phyloP scores from a whole-genome alignment of 2,329 filamentous ascomycete species.

The Hansfordia pulvinata region DNA sequence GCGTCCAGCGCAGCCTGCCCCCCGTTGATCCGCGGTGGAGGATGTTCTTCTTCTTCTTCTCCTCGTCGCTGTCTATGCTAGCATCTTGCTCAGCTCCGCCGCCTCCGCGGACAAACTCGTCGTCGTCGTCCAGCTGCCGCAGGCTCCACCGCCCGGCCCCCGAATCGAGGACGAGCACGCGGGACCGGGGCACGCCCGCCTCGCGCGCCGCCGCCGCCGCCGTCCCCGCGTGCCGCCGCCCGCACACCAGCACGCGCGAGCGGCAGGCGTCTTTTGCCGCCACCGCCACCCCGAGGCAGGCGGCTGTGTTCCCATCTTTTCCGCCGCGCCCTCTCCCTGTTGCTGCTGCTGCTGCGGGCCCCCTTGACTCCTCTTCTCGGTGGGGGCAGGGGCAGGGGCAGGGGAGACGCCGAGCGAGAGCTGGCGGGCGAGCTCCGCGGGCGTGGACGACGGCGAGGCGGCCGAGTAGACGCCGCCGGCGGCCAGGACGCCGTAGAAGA shows the following conservation, averaged over 20 bases:
- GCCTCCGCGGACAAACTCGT: no score
- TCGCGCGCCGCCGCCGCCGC: constrained; percentile 27
- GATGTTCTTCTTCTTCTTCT: no score
- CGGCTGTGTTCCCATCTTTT: no score
- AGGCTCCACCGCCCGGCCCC: constrained; percentile 1
- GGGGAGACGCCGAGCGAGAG: constrained; percentile 26
- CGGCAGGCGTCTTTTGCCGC: no score
- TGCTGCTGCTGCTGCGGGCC: no score
- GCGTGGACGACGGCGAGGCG: constrained; percentile 33
- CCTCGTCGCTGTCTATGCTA: no score
- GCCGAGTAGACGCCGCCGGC: constrained; percentile 46
- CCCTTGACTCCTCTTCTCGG: no score
- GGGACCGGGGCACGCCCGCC: constrained; percentile 12
- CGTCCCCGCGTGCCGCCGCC: constrained; percentile 25
- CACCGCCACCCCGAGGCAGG: no score
- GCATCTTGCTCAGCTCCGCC: no score
- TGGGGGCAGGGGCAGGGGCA: no score
- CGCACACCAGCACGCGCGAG: constrained; percentile 26
- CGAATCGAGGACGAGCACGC: constrained; percentile 3
- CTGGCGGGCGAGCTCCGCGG: constrained; percentile 34
- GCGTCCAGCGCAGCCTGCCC: constrained; percentile 1
- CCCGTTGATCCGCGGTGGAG: no score
- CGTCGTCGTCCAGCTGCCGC: constrained; percentile 1
- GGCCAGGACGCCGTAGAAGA: constrained; percentile 43
- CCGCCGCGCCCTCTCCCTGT: no score